Percentiles rank a stretch among this genome's conserved stretches.
These are phyloP conservation scores for Apophysomyces trapeziformis DNA, from an alignment of 371 early-diverging fungal species.

Conservation along the genomic window DNA sequence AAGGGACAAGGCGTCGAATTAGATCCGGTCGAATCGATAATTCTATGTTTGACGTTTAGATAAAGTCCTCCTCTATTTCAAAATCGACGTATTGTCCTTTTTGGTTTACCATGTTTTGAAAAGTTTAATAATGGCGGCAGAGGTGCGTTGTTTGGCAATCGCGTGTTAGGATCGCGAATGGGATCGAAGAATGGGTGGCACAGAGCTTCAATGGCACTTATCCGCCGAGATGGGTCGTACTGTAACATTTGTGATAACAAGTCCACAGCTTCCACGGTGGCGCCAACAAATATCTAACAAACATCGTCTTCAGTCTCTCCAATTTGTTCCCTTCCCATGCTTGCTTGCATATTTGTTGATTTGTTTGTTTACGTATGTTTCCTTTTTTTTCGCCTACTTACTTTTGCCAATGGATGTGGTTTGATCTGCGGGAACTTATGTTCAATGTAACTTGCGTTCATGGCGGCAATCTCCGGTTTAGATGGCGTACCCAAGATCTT, in stretches of 20 bases:
- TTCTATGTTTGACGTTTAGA: slow-evolving; percentile 26
- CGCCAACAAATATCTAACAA: slow-evolving; percentile 65
- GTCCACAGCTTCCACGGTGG: slow-evolving; percentile 83
- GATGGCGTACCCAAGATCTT: slow-evolving; percentile 98
- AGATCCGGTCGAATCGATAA: slow-evolving; percentile 57
- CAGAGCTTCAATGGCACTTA: slow-evolving; percentile 94
- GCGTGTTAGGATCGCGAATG: slow-evolving; percentile 81
- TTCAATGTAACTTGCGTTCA: slow-evolving; percentile 97
- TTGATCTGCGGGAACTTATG: slow-evolving; percentile 98
- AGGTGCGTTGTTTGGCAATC: slow-evolving; percentile 75
- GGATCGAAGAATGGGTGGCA: slow-evolving; percentile 95
- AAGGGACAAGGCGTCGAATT: slow-evolving; percentile 63
- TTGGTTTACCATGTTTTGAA: slow-evolving; percentile 66
- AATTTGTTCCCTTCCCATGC: too few species aligned
- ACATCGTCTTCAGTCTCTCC: too few species aligned
- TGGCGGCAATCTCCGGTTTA: slow-evolving; percentile 91
- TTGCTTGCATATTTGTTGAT: slow-evolving; percentile 18
- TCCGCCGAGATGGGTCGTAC: slow-evolving; percentile 91
- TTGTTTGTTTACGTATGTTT: background rate
- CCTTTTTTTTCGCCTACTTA: slow-evolving; percentile 30
- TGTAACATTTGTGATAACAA: slow-evolving; percentile 87
- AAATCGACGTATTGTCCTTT: background rate
- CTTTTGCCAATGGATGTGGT: slow-evolving; percentile 88
- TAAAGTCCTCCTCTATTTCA: too few species aligned
- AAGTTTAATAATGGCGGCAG: slow-evolving; percentile 92